Evolutionary conservation across 805 yeast genomes (phyloP).

Genomic region (Teunomyces cretensis): DNA sequence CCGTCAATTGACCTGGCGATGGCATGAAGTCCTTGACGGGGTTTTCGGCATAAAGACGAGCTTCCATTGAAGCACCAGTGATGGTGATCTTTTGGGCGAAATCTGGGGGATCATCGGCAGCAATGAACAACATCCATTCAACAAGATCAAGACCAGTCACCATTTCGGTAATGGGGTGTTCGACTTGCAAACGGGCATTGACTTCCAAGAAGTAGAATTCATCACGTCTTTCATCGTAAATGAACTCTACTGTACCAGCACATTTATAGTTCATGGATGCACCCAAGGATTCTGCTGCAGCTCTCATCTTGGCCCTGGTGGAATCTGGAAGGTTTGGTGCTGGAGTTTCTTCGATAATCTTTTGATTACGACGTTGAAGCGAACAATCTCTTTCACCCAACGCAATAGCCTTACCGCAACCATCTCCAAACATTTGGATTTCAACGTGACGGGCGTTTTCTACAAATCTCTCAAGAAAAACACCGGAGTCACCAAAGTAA

Average conservation of each 20-base stretch:
- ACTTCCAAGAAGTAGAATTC: constrained; percentile 95
- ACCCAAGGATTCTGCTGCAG: constrained; percentile 82
- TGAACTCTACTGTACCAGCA: constrained; percentile 97
- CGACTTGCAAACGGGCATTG: constrained; percentile 95
- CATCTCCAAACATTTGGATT: constrained; percentile 96
- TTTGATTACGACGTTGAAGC: constrained; percentile 94
- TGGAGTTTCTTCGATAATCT: constrained; percentile 95
- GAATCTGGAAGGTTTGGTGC: constrained; percentile 88
- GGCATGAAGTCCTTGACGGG: constrained; percentile 95
- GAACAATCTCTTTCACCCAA: constrained; percentile 98
- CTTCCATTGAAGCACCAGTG: constrained; percentile 94
- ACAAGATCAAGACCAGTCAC: constrained; percentile 94
- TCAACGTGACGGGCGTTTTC: constrained; percentile 96
- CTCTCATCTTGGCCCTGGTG: constrained; percentile 72
- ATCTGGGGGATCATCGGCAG: constrained; percentile 86
- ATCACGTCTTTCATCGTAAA: constrained; percentile 81
- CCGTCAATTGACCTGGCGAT: constrained; percentile 91
- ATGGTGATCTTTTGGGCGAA: constrained; percentile 58
- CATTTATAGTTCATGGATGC: constrained; percentile 84
- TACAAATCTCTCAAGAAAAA: constrained; percentile 90
- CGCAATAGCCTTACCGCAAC: constrained; percentile 88
- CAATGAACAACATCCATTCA: constrained; percentile 94
- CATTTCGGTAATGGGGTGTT: constrained; percentile 95
- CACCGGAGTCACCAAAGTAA: constrained; percentile 94
- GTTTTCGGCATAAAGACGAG: constrained; percentile 93